phyloP scores from a whole-genome alignment of 371 early-diverging fungal genomes.

The Mortierella sp. region DNA sequence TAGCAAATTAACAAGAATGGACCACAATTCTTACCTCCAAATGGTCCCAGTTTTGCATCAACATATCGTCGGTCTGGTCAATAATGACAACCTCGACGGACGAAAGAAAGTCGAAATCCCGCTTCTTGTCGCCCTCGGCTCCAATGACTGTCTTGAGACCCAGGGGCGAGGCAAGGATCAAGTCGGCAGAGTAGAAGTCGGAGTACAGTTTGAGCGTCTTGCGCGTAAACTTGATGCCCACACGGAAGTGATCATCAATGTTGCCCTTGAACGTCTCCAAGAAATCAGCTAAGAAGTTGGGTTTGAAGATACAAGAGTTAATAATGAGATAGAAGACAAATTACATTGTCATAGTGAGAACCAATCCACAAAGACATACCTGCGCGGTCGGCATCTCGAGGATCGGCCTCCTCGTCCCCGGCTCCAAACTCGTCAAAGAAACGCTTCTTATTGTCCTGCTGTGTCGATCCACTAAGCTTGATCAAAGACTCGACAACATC shows the following conservation, averaged over 20 bases:
- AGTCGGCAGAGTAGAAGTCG: conserved; percentile 91
- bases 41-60: conserved; percentile 99
- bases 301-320: background rate
- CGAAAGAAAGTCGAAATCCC: conserved; percentile 94
- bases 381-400: conserved; percentile 78
- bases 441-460: conserved; percentile 86
- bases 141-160: conserved; percentile 92
- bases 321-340: background rate
- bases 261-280: conserved; percentile 92
- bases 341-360: background rate
- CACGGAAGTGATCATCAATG: conserved; percentile 96
- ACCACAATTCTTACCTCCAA: conserved; percentile 63
- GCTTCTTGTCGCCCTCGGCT: conserved; percentile 85
- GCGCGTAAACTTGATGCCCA: conserved; percentile 91
- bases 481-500: conserved; percentile 85
- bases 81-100: conserved; percentile 92
- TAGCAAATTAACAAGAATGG: too few relatives aligned
- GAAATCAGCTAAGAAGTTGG: conserved; percentile 72
- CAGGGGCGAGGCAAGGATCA: conserved; percentile 94
- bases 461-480: conserved; percentile 82
- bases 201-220: conserved; percentile 90
- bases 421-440: conserved; percentile 84
- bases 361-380: conserved; percentile 40
- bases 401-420: conserved; percentile 55
- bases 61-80: conserved; percentile 88